A percentile compares a stretch with the other conserved stretches of the same genome.
Conservation (phyloP, 31 red algal genomes). For the Odonthalia washingtoniensis region DNA sequence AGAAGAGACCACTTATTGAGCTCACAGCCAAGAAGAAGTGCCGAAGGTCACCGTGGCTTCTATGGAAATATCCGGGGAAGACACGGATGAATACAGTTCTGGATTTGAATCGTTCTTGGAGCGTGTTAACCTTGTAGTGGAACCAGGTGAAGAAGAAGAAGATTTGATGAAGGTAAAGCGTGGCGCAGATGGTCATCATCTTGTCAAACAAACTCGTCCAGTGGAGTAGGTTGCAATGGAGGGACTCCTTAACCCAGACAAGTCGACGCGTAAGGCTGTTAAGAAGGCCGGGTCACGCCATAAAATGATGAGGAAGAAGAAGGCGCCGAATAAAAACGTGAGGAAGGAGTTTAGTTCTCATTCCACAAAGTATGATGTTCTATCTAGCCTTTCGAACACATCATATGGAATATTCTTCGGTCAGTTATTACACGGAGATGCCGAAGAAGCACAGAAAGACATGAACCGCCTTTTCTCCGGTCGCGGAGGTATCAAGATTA, state of each 20-base stretch:
- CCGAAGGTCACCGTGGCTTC: not conserved
- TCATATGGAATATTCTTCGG: not conserved
- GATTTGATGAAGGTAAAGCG: not conserved
- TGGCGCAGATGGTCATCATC: not conserved
- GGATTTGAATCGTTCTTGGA: not conserved
- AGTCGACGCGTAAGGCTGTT: not conserved
- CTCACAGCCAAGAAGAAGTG: not conserved
- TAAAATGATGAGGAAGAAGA: not conserved
- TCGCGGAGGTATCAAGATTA: not conserved
- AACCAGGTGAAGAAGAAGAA: not conserved
- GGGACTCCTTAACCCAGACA: not conserved
- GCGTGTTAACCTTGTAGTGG: not conserved
- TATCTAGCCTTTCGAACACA: not conserved
- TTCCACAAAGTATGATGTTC: not conserved
- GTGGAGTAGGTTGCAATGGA: not conserved
- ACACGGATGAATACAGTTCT: not conserved
- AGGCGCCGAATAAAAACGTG: not conserved
- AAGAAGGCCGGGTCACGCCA: not conserved
- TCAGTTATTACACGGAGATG: not conserved
- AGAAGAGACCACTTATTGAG: not conserved
- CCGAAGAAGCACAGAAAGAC: not conserved
- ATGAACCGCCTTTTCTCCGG: not conserved
- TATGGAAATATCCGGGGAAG: not conserved
- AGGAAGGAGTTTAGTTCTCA: not conserved
- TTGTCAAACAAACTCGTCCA: not conserved